A percentile compares a stretch with the other conserved stretches of the same genome.
phyloP scores from a whole-genome alignment of 345 rosid genomes.

The Aquilaria yunnanensis region DNA sequence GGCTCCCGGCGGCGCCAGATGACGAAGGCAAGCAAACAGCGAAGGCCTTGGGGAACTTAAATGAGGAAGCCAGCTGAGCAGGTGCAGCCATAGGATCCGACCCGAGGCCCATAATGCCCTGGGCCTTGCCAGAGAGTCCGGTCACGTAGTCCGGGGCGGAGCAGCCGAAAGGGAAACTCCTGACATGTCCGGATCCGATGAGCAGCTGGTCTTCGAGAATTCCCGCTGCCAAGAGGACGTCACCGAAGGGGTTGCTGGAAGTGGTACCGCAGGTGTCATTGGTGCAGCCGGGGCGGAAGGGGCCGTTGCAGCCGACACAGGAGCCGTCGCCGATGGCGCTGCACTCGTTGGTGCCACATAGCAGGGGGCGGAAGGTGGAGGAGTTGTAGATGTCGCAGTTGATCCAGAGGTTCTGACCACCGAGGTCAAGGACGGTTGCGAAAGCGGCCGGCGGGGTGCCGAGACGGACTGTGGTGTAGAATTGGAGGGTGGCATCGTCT shows the following conservation, averaged over 20 bases:
- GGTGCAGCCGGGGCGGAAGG: neutral
- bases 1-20: neutral
- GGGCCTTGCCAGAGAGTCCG: neutral
- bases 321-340: neutral
- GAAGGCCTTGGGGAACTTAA: neutral
- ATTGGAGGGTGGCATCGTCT: neutral
- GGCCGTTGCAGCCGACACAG: neutral
- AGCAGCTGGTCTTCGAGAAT: neutral
- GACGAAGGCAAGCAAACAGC: slow-evolving; percentile 25
- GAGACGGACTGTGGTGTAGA: neutral
- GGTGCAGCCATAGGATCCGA: neutral
- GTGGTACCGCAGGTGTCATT: neutral
- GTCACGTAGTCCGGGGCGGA: neutral
- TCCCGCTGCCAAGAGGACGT: neutral
- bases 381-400: neutral
- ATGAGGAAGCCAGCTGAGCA: slow-evolving; percentile 5
- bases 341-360: neutral
- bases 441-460: neutral
- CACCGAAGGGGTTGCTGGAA: neutral
- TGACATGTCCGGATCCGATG: neutral
- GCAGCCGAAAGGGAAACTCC: neutral
- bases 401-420: neutral
- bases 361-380: neutral
- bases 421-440: neutral
- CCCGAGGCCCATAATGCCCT: slow-evolving; percentile 14